phyloP scores from a whole-genome alignment of 2,329 filamentous ascomycete genomes.

The Diaporthe sp. region DNA sequence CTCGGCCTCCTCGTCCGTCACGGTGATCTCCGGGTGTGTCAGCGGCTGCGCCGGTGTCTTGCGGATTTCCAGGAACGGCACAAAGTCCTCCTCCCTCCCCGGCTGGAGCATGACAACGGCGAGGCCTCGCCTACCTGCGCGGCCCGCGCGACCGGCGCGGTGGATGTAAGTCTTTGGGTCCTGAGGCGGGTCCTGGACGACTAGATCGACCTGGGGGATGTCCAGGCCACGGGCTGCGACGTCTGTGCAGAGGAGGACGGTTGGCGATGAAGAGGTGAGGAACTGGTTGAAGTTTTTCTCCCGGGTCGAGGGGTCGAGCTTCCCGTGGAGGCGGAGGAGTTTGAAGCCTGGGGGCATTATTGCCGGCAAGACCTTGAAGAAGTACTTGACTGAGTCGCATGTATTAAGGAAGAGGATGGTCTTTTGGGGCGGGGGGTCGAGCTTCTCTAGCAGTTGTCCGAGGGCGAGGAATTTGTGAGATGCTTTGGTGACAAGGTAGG shows the following conservation, averaged over 20 bases:
- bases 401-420: constrained; percentile 89
- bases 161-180: constrained; percentile 97
- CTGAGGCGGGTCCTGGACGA: constrained; percentile 86
- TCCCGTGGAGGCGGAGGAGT: constrained; percentile 89
- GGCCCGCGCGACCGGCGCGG: constrained; percentile 88
- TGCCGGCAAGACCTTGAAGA: constrained; percentile 82
- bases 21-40: constrained; percentile 65
- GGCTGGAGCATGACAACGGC: constrained; percentile 89
- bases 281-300: constrained; percentile 90
- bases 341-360: constrained; percentile 78
- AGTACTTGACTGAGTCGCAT: constrained; percentile 95
- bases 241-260: constrained; percentile 91
- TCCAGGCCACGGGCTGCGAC: constrained; percentile 91
- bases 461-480: constrained; percentile 85
- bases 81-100: constrained; percentile 89
- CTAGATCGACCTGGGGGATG: constrained; percentile 91
- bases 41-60: constrained; percentile 85
- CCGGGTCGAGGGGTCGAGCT: constrained; percentile 89
- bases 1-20: constrained; percentile 74
- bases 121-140: constrained; percentile 88
- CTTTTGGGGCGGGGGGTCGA: constrained; percentile 84
- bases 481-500: constrained; percentile 82
- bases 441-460: constrained; percentile 75
- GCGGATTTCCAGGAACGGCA: constrained; percentile 86
- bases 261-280: constrained; percentile 79